phyloP scores from a whole-genome alignment of 1,284 basidiomycete species.

The Phlebopus sp. region DNA sequence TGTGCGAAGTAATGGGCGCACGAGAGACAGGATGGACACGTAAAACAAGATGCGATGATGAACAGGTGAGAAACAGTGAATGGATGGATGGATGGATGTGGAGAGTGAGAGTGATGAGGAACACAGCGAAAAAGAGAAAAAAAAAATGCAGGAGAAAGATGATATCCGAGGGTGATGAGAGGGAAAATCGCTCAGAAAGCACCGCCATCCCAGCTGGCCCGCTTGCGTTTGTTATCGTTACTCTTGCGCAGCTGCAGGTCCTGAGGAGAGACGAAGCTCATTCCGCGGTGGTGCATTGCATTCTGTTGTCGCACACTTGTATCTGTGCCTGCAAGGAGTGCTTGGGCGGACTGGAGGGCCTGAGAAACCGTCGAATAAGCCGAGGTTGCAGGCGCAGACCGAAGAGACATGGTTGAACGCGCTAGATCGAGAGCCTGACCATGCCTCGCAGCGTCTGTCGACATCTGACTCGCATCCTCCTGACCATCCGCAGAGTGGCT shows the following conservation, averaged over 20 bases:
- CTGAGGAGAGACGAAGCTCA: slow-evolving; percentile 64
- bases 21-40: slow-evolving; percentile 1
- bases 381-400: slow-evolving; percentile 28
- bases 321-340: slow-evolving; percentile 15
- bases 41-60: slow-evolving; percentile 12
- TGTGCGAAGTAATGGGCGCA: slow-evolving; percentile 11
- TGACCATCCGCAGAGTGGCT: slow-evolving; percentile 25
- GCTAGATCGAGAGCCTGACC: slow-evolving; percentile 69
- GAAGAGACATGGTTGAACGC: slow-evolving; percentile 36
- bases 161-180: not conserved
- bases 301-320: slow-evolving; percentile 29
- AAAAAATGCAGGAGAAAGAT: slow-evolving; percentile 3
- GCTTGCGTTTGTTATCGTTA: slow-evolving; percentile 65
- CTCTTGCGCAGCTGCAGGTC: slow-evolving; percentile 55
- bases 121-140: no score
- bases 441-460: slow-evolving; percentile 36
- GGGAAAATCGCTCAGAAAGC: slow-evolving; percentile 20
- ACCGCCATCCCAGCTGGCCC: slow-evolving; percentile 72
- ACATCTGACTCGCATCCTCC: slow-evolving; percentile 17
- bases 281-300: slow-evolving; percentile 55
- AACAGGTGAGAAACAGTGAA: no score
- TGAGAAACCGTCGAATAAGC: slow-evolving; percentile 31
- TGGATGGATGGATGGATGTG: no score
- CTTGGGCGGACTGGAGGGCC: slow-evolving; percentile 28
- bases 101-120: no score